A percentile compares a stretch with the other conserved stretches of the same genome.
Evolutionary conservation across 257 asterid genomes (phyloP).

Genomic region (Przewalskia tangutica): DNA sequence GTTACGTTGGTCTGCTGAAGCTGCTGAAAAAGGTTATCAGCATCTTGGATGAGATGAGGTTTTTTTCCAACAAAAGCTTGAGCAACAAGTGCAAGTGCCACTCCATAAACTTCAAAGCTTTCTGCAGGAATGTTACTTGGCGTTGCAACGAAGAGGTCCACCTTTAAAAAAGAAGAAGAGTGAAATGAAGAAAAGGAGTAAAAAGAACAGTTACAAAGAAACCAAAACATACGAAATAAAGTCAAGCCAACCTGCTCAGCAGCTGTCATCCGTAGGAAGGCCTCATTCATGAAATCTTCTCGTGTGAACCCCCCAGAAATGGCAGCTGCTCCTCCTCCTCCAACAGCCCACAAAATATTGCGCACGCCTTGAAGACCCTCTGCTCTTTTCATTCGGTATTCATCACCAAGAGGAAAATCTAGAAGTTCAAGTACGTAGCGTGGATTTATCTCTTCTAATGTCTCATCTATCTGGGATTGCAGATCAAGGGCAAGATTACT

Average conservation of each 20-base stretch:
- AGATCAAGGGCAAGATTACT: slow-evolving; percentile 83
- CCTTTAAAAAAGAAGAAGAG: slow-evolving; percentile 29
- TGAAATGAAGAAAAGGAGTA: not conserved
- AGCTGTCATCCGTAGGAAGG: slow-evolving; percentile 84
- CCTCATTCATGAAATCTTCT: slow-evolving; percentile 94
- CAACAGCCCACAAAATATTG: slow-evolving; percentile 93
- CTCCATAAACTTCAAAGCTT: slow-evolving; percentile 95
- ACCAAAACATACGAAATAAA: not conserved
- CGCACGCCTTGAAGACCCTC: slow-evolving; percentile 95
- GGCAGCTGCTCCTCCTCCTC: slow-evolving; percentile 98
- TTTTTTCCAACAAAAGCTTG: slow-evolving; percentile 85
- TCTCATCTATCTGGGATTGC: slow-evolving; percentile 93
- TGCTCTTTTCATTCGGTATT: slow-evolving; percentile 52
- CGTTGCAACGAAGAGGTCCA: slow-evolving; percentile 87
- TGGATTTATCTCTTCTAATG: slow-evolving; percentile 84
- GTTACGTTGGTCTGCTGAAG: slow-evolving; percentile 83
- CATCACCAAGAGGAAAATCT: slow-evolving; percentile 70
- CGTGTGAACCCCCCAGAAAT: slow-evolving; percentile 88
- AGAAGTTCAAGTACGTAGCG: slow-evolving; percentile 79
- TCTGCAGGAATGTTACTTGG: slow-evolving; percentile 97
- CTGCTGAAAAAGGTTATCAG: slow-evolving; percentile 92
- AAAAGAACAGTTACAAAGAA: not conserved
- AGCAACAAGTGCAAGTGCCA: slow-evolving; percentile 92
- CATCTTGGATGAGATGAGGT: slow-evolving; percentile 88
- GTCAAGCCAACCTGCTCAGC: slow-evolving; percentile 64